Percentiles rank a stretch among this genome's conserved stretches.
Conservation (phyloP, 2,329 filamentous ascomycete genomes). For the Onygenales sp. region DNA sequence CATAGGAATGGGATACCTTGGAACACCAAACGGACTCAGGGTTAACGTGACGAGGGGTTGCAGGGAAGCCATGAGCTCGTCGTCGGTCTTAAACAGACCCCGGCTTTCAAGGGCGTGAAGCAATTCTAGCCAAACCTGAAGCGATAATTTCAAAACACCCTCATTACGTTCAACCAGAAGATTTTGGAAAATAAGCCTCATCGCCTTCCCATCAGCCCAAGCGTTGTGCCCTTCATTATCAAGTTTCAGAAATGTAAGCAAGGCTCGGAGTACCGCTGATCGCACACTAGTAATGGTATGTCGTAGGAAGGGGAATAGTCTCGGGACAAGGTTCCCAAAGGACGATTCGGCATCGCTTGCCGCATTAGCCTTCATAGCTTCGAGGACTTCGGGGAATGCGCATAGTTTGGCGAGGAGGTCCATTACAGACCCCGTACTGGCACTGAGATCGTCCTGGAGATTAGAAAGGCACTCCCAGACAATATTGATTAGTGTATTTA, state of each 20-base stretch:
- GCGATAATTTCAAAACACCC: conserved; percentile 68
- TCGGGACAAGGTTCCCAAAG: conserved; percentile 83
- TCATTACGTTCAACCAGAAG: conserved; percentile 86
- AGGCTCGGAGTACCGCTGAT: conserved; percentile 80
- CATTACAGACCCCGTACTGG: conserved; percentile 97
- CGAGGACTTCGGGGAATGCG: conserved; percentile 82
- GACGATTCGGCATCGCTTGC: conserved; percentile 74
- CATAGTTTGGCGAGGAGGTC: conserved; percentile 92
- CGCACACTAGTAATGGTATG: conserved; percentile 96
- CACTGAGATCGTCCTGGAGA: conserved; percentile 91
- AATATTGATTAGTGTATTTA: conserved; percentile 79
- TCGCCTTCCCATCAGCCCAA: conserved; percentile 84
- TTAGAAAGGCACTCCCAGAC: conserved; percentile 97
- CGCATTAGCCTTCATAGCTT: conserved; percentile 88
- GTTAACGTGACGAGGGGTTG: conserved; percentile 75
- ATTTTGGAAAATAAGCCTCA: conserved; percentile 90
- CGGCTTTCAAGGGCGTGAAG: conserved; percentile 56
- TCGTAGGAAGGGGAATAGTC: conserved; percentile 88
- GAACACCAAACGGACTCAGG: conserved; percentile 84
- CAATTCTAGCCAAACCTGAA: conserved; percentile 78
- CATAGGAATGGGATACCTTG: conserved; percentile 86
- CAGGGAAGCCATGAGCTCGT: conserved; percentile 66
- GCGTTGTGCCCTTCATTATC: conserved; percentile 69
- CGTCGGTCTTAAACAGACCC: conserved; percentile 54
- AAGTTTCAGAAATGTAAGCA: conserved; percentile 86